Evolutionary conservation across 768 basidiomycete species (phyloP).

Genomic region (Mycena rosella): DNA sequence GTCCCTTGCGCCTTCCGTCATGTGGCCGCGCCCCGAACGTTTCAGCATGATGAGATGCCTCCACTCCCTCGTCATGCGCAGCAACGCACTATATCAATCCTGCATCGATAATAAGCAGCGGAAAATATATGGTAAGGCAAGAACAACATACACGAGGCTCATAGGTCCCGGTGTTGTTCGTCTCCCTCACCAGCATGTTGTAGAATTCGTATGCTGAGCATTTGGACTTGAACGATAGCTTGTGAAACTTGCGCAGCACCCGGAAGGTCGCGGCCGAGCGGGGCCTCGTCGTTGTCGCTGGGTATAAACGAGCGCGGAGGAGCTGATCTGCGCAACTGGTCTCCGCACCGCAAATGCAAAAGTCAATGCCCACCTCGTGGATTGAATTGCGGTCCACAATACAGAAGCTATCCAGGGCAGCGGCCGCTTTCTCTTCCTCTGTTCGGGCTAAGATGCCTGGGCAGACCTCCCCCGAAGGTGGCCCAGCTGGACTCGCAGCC

Average conservation of each 20-base stretch:
- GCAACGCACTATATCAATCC: neutral
- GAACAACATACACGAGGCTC: neutral
- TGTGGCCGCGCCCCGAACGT: neutral
- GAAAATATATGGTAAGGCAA: no score
- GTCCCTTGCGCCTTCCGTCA: neutral
- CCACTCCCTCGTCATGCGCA: neutral
- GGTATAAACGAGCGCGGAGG: constrained; percentile 45
- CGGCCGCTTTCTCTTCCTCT: constrained; percentile 4
- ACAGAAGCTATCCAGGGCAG: constrained; percentile 39
- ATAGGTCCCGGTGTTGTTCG: constrained; percentile 44
- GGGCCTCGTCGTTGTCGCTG: constrained; percentile 45
- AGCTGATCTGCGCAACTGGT: constrained; percentile 46
- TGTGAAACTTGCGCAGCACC: constrained; percentile 47
- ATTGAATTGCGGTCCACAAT: constrained; percentile 42
- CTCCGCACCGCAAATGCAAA: constrained; percentile 46
- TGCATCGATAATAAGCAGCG: no score
- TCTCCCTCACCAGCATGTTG: constrained; percentile 37
- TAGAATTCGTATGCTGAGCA: constrained; percentile 50
- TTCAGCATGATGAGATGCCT: neutral
- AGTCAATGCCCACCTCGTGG: constrained; percentile 47
- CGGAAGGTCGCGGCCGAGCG: constrained; percentile 46
- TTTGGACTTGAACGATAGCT: constrained; percentile 49
- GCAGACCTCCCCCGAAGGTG: constrained; percentile 37
- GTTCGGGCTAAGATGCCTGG: neutral
- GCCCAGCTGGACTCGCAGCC: constrained; percentile 41